Percentiles rank a stretch among this genome's conserved stretches.
These are phyloP conservation scores for Polytrichum commune DNA, from an alignment of 225 moss, liverwort and hornwort genomes.

Conservation along the genomic window DNA sequence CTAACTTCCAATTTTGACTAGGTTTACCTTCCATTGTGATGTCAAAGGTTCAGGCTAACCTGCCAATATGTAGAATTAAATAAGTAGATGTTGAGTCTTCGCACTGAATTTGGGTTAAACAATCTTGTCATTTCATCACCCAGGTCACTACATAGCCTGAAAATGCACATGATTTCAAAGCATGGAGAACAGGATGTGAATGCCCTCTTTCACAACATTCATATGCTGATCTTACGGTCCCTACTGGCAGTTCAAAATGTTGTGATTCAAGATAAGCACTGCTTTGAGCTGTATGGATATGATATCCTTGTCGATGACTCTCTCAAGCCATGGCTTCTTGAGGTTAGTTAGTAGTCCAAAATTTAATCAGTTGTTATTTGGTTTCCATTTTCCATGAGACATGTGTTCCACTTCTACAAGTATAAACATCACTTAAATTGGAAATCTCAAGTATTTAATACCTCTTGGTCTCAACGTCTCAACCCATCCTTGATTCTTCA, in stretches of 20 bases:
- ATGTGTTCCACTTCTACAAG: no score
- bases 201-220: slow-evolving; percentile 85
- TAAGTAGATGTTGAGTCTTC: no score
- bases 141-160: slow-evolving; percentile 90
- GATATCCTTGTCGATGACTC: slow-evolving; percentile 86
- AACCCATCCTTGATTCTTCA: slow-evolving; percentile 76
- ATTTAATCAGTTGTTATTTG: no score
- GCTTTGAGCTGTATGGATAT: slow-evolving; percentile 98
- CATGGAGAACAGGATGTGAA: slow-evolving; percentile 91
- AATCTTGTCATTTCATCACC: slow-evolving; percentile 1
- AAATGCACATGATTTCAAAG: slow-evolving; percentile 98
- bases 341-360: slow-evolving; percentile 37
- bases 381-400: no score
- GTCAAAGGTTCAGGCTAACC: neutral
- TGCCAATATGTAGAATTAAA: neutral
- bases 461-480: slow-evolving; percentile 68
- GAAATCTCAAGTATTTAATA: slow-evolving; percentile 7
- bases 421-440: no score
- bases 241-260: slow-evolving; percentile 91
- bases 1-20: neutral
- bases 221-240: slow-evolving; percentile 86
- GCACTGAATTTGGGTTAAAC: no score
- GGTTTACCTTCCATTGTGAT: neutral
- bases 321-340: slow-evolving; percentile 93
- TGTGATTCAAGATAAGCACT: slow-evolving; percentile 96